Evolutionary conservation across 1,284 basidiomycete species (phyloP).

Genomic region (Moniliella sp.): DNA sequence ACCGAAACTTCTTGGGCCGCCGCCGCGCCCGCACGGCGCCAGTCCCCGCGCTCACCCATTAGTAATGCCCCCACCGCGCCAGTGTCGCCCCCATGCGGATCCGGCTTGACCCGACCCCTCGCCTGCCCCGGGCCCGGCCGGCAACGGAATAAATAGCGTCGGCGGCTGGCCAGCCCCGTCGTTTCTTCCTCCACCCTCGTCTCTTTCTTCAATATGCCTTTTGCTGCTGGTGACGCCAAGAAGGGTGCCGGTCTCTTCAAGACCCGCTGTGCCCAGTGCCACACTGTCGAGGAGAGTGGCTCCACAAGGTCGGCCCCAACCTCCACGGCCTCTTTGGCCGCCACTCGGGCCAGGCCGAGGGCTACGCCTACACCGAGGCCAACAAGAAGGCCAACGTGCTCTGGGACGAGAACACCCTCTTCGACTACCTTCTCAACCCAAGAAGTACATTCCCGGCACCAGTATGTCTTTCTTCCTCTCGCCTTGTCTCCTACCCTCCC

Average conservation of each 20-base stretch:
- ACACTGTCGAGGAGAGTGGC: slow-evolving; percentile 66
- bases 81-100: too few species aligned
- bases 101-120: too few species aligned
- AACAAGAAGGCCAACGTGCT: slow-evolving; percentile 83
- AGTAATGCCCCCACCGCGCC: too few species aligned
- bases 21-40: too few species aligned
- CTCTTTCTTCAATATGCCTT: slow-evolving; percentile 11
- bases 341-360: slow-evolving; percentile 64
- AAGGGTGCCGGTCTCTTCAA: slow-evolving; percentile 31
- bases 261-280: slow-evolving; percentile 92
- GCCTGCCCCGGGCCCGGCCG: too few species aligned
- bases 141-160: too few species aligned
- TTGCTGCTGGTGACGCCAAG: slow-evolving; percentile 19
- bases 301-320: slow-evolving; percentile 79
- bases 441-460: slow-evolving; percentile 48
- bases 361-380: slow-evolving; percentile 79
- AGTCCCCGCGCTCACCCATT: too few species aligned
- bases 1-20: too few species aligned
- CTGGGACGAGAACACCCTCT: slow-evolving; percentile 60
- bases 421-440: slow-evolving; percentile 75
- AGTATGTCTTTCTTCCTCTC: slow-evolving; percentile 1
- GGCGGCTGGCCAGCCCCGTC: background rate
- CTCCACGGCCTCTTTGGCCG: slow-evolving; percentile 71
- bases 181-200: background rate
- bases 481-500: too few species aligned